phyloP scores from a whole-genome alignment of 2,329 filamentous ascomycete genomes.

The Peltaster fructicola region DNA sequence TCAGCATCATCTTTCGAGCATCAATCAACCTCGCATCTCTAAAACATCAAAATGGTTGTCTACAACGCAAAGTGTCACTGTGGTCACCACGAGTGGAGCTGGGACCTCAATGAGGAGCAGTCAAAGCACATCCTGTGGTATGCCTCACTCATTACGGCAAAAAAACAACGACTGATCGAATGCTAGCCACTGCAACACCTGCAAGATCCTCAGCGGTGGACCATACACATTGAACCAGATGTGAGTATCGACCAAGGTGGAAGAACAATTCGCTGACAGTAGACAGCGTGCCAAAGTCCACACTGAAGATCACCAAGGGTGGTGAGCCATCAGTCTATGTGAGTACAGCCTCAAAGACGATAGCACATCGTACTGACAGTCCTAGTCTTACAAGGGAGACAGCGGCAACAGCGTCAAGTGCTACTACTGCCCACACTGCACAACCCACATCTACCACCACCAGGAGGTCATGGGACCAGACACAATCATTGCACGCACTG shows the following conservation, averaged over 20 bases:
- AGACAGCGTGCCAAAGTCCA: slow-evolving; percentile 29
- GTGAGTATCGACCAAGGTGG: too few species aligned
- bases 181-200: slow-evolving; percentile 39
- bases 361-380: background rate
- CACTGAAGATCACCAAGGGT: slow-evolving; percentile 36
- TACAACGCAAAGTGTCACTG: slow-evolving; percentile 38
- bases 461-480: slow-evolving; percentile 33
- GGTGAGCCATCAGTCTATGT: slow-evolving; percentile 31
- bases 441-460: slow-evolving; percentile 37
- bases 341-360: slow-evolving; percentile 4
- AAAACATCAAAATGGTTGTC: slow-evolving; percentile 22
- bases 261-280: too few species aligned
- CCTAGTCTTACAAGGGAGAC: too few species aligned
- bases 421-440: slow-evolving; percentile 42
- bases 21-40: too few species aligned
- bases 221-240: slow-evolving; percentile 38
- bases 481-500: slow-evolving; percentile 35
- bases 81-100: slow-evolving; percentile 35
- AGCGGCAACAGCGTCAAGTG: slow-evolving; percentile 36
- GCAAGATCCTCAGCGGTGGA: slow-evolving; percentile 34
- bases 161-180: slow-evolving; percentile 1
- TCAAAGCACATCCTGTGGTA: slow-evolving; percentile 29
- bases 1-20: too few species aligned
- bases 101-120: slow-evolving; percentile 29
- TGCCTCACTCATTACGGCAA: slow-evolving; percentile 15